Base-by-base conservation (phyloP, 2,329 filamentous ascomycete genomes). In the Pestalotiopsis fici region DNA sequence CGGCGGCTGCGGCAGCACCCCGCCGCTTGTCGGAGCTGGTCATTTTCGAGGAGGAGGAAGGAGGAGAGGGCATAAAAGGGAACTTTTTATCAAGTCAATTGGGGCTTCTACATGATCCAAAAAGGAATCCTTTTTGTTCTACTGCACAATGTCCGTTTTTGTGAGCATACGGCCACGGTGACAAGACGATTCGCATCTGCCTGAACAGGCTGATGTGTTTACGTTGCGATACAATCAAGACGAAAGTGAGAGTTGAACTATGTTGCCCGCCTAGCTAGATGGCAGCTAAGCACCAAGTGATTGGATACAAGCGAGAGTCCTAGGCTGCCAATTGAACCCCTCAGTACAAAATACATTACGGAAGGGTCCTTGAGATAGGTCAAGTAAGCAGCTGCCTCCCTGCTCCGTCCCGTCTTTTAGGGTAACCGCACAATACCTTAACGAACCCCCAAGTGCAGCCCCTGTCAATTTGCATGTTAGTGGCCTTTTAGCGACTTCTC, bases 21-120 rank as follows among this genome's bases (percentile, higher is more conserved):
- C 83, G 82, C 72, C 83, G 82, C 76, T 83, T 85, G 68, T 86
- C 82, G 59, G 82, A 76, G 57, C 76, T 71, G 69, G 78, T 81
- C 82, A 83, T 84, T 62, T 68, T 67, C 65, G 71, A 37, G 43
- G 39, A 56, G 28, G 54, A 11, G 65, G 71, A 70, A 65, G 70
- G 70, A 37, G 43, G 39, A 56, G 28, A 56, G 62, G 23, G 57
- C 57, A 60, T 60, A 5, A 21, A 18, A 18, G 4, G 23, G 6
- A 47, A n/a, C 13, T 47, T n/a, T n/a, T 11, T 50, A 9, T 50
- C 4, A 21, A 47, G 57, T 21, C 31, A 21, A 23, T 21, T 21
- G 57, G 31, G 27, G 35, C 13, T 47, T 23, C 59, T 62, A 62
- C 59, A 62, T 62, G 59, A 47, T 62, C 59, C 37, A 50, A 18